Conservation (phyloP, 2,329 filamentous ascomycete genomes). For the Pyricularia sp. region DNA sequence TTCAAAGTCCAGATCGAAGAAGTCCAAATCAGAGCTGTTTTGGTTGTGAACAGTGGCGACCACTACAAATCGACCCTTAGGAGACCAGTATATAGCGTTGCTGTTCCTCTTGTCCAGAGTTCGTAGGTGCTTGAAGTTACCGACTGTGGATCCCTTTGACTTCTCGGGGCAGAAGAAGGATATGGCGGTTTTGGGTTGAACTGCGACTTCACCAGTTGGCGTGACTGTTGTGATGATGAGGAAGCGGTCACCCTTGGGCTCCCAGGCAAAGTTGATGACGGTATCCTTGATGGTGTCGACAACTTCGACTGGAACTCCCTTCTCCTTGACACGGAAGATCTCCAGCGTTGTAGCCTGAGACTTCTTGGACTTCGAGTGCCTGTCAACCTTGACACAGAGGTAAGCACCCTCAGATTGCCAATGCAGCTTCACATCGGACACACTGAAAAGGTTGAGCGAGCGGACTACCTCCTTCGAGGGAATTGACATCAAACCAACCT, state of each 20-base stretch:
- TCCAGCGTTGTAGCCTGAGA: slow-evolving; percentile 93
- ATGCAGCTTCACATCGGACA: slow-evolving; percentile 94
- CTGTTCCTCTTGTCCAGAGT: slow-evolving; percentile 99
- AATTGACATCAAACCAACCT: slow-evolving; percentile 92
- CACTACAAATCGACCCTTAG: slow-evolving; percentile 88
- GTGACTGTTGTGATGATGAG: slow-evolving; percentile 94
- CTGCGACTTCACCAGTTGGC: slow-evolving; percentile 65
- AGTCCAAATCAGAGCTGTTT: slow-evolving; percentile 92
- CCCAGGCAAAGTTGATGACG: slow-evolving; percentile 99
- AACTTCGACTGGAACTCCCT: slow-evolving; percentile 96
- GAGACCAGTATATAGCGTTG: slow-evolving; percentile 99
- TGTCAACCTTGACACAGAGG: slow-evolving; percentile 96
- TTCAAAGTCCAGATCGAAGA: slow-evolving; percentile 96
- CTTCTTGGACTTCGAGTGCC: slow-evolving; percentile 99
- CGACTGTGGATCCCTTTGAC: slow-evolving; percentile 67
- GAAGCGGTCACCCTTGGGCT: slow-evolving; percentile 95
- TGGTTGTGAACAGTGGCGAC: slow-evolving; percentile 88
- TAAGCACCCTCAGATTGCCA: slow-evolving; percentile 95
- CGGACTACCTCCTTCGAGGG: slow-evolving; percentile 91
- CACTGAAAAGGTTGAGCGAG: slow-evolving; percentile 95
- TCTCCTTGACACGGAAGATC: slow-evolving; percentile 95
- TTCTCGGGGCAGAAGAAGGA: slow-evolving; percentile 97
- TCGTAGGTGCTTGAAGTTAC: slow-evolving; percentile 93
- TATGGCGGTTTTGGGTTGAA: slow-evolving; percentile 87
- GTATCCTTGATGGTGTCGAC: slow-evolving; percentile 97